Conservation (phyloP, 768 basidiomycete species). For the Rhizopogon roseolus region DNA sequence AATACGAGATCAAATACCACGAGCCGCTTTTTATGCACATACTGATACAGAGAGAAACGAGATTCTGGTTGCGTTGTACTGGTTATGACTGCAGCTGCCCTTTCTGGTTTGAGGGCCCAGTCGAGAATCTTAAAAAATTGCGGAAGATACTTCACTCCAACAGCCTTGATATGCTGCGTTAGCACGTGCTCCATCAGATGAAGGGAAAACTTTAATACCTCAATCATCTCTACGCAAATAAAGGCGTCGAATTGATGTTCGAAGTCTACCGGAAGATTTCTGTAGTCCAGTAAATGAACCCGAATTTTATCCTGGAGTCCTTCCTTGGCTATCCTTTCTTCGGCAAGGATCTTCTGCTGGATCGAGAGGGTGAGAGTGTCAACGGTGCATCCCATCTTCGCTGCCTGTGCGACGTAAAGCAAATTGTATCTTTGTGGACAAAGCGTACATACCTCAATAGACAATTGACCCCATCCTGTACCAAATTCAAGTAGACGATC, state of each 20-base stretch:
- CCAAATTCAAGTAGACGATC: conserved; percentile 46
- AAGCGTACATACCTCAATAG: conserved; percentile 25
- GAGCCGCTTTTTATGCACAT: neutral
- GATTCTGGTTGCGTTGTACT: conserved; percentile 21
- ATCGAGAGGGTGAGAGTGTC: conserved; percentile 46
- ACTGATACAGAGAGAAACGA: conserved; percentile 17
- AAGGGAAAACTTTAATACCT: conserved; percentile 14
- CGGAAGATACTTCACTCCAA: conserved; percentile 34
- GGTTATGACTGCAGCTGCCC: conserved; percentile 25
- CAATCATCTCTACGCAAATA: conserved; percentile 39
- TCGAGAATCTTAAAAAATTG: conserved; percentile 36
- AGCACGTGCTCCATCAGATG: neutral
- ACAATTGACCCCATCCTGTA: conserved; percentile 44
- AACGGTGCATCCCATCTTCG: conserved; percentile 39
- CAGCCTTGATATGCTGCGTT: conserved; percentile 16
- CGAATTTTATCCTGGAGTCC: conserved; percentile 28
- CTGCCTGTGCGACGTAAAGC: conserved; percentile 21
- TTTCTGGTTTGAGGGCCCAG: conserved; percentile 32
- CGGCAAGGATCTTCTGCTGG: conserved; percentile 41
- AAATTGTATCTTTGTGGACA: neutral
- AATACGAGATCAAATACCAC: neutral
- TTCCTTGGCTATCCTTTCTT: conserved; percentile 32
- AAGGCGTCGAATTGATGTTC: conserved; percentile 35
- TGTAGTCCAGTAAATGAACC: conserved; percentile 45
- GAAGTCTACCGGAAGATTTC: conserved; percentile 36